Evolutionary conservation across 805 yeast genomes (phyloP).

Genomic region (Candida pseudoglaebosa): DNA sequence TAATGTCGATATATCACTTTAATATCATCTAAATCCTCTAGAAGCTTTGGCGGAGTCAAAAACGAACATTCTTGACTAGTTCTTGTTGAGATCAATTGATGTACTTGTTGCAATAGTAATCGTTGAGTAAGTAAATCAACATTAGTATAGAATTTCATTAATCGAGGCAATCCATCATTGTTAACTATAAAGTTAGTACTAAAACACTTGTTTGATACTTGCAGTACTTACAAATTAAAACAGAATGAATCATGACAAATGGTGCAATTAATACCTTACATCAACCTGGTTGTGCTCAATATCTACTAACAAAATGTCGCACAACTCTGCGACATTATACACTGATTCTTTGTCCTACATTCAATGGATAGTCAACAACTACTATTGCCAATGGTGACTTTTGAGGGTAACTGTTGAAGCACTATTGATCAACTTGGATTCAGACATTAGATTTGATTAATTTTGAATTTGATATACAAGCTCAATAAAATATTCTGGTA

Average conservation of each 20-base stretch:
- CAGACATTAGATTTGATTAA: too few relatives aligned
- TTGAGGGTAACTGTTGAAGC: too few relatives aligned
- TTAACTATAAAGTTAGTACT: conserved; percentile 53
- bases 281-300: too few relatives aligned
- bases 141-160: conserved; percentile 88
- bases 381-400: too few relatives aligned
- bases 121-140: conserved; percentile 83
- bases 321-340: too few relatives aligned
- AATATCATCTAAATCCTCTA: conserved; percentile 67
- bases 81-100: conserved; percentile 68
- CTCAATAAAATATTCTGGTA: too few relatives aligned
- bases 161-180: conserved; percentile 83
- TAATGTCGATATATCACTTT: conserved; percentile 91
- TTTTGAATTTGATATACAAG: too few relatives aligned
- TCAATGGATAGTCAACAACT: too few relatives aligned
- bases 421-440: too few relatives aligned
- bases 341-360: too few relatives aligned
- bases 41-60: conserved; percentile 80
- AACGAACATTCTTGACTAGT: conserved; percentile 80
- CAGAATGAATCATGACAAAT: conserved; percentile 73
- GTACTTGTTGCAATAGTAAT: conserved; percentile 74
- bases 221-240: conserved; percentile 63
- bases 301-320: too few relatives aligned
- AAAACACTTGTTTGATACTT: neutral
- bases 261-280: neutral